These are phyloP conservation scores for Lagenidium sp. DNA, from an alignment of 352 stramenopile species.

Conservation along the genomic window DNA sequence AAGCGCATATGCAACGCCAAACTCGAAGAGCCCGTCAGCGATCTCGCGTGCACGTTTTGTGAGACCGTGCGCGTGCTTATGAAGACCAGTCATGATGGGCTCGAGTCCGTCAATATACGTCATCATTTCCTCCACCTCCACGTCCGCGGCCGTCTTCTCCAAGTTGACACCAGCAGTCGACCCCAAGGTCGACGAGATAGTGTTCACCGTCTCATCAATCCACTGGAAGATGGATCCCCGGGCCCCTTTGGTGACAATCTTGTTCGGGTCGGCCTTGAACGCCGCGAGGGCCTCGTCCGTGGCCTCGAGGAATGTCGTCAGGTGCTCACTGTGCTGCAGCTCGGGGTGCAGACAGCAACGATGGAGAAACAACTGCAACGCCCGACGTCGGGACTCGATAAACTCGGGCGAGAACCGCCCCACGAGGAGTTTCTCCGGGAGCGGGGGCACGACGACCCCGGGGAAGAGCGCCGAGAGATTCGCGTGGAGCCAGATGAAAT, in stretches of 20 bases:
- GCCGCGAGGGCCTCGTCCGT: constrained; percentile 53
- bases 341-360: constrained; percentile 76
- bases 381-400: constrained; percentile 72
- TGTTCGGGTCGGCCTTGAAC: constrained; percentile 62
- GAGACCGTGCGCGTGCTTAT: constrained; percentile 90
- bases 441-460: constrained; percentile 89
- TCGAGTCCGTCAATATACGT: constrained; percentile 94
- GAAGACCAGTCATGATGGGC: constrained; percentile 93
- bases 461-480: constrained; percentile 81
- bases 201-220: constrained; percentile 79
- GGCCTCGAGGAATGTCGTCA: constrained; percentile 80
- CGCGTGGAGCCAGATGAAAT: constrained; percentile 96
- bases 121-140: constrained; percentile 95
- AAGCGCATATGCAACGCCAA: constrained; percentile 93
- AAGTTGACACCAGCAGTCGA: constrained; percentile 31
- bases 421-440: constrained; percentile 95
- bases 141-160: constrained; percentile 86
- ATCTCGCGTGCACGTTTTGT: constrained; percentile 94
- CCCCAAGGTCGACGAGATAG: constrained; percentile 72
- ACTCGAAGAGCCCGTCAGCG: constrained; percentile 95
- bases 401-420: constrained; percentile 92
- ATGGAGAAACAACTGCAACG: constrained; percentile 73
- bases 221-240: constrained; percentile 77
- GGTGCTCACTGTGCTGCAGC: constrained; percentile 74
- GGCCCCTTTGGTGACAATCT: constrained; percentile 31